Evolutionary conservation across 1,284 basidiomycete species (phyloP).

Genomic region (Puccinia triticina): DNA sequence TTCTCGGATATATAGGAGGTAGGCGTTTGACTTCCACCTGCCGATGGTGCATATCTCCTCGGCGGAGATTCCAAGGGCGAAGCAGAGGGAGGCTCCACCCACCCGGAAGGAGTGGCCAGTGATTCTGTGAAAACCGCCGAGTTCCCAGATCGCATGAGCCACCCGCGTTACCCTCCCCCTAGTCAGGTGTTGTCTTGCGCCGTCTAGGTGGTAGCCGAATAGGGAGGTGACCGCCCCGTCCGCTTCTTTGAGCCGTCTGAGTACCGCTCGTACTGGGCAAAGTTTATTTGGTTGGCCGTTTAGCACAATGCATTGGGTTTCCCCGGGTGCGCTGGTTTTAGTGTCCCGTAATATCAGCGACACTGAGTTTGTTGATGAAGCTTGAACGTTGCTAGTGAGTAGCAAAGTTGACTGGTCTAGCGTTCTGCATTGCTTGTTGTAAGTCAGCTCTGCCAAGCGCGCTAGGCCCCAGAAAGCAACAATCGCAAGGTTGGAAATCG

Average conservation of each 20-base stretch:
- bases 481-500: background rate
- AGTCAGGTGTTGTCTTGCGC: background rate
- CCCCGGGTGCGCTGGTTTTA: background rate
- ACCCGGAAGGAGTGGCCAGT: too few relatives aligned
- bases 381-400: background rate
- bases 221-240: background rate
- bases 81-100: too few relatives aligned
- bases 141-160: too few relatives aligned
- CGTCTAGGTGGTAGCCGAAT: background rate
- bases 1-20: background rate
- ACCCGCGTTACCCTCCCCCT: too few relatives aligned
- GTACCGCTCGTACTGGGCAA: background rate
- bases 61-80: too few relatives aligned
- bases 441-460: background rate
- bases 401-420: background rate
- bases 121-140: too few relatives aligned
- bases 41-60: too few relatives aligned
- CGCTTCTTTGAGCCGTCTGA: too few relatives aligned
- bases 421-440: background rate
- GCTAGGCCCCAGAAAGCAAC: constrained; percentile 21
- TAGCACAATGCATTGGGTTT: background rate
- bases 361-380: background rate
- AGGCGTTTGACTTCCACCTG: background rate
- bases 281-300: background rate
- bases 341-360: background rate